A percentile compares a stretch with the other conserved stretches of the same genome.
These are phyloP conservation scores for Lavandula angustifolia DNA, from an alignment of 257 asterid genomes.

Conservation along the genomic window DNA sequence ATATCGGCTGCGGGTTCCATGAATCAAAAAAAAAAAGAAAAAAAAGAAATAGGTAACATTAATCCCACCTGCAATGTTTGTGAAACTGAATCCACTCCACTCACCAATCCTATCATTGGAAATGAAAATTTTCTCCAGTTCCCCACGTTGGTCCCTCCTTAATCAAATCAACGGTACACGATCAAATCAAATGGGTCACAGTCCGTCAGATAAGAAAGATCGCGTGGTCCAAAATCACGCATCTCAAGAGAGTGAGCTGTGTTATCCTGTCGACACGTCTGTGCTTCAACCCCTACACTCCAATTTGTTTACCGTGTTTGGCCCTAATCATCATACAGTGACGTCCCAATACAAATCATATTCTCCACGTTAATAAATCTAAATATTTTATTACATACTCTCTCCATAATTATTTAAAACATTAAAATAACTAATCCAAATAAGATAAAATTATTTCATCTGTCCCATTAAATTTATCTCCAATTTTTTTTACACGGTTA, in stretches of 20 bases:
- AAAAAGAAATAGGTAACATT: no score
- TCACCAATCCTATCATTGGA: constrained; percentile 27
- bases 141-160: not conserved
- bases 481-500: no score
- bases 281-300: constrained; percentile 31
- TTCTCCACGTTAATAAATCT: no score
- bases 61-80: not conserved
- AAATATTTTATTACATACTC: no score
- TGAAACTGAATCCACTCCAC: not conserved
- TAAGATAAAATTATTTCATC: no score
- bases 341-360: no score
- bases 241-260: constrained; percentile 37
- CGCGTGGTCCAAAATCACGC: constrained; percentile 42
- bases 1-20: no score
- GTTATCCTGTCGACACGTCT: constrained; percentile 39
- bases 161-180: constrained; percentile 21
- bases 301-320: constrained; percentile 14
- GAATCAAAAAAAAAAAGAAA: no score
- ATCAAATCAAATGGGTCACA: constrained; percentile 18
- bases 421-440: no score
- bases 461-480: no score
- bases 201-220: constrained; percentile 32
- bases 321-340: no score
- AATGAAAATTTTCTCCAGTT: constrained; percentile 23
- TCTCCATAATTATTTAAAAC: no score